These are phyloP conservation scores for Pseudoperonospora humuli DNA, from an alignment of 352 stramenopile species.

Conservation along the genomic window DNA sequence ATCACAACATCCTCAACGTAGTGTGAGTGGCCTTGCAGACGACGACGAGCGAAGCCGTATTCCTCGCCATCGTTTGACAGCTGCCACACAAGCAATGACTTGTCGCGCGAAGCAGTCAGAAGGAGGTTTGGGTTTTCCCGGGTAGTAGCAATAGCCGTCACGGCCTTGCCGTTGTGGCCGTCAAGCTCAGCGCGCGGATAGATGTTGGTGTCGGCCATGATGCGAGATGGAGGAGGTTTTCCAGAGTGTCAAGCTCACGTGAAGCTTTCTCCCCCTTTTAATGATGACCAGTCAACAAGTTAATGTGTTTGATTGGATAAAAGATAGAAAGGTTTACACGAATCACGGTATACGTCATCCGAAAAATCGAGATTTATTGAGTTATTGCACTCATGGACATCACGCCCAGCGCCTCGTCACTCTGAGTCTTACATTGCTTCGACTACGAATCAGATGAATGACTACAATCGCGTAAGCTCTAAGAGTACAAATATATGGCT, in stretches of 20 bases:
- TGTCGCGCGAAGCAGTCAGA: constrained; percentile 97
- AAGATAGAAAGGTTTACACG: background rate
- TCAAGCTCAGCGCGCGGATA: constrained; percentile 84
- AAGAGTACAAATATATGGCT: too few species aligned
- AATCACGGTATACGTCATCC: too few species aligned
- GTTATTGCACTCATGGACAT: too few species aligned
- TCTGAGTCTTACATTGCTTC: too few species aligned
- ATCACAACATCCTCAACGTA: constrained; percentile 99
- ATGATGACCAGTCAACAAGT: background rate
- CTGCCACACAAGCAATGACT: constrained; percentile 87
- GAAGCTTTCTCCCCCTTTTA: background rate
- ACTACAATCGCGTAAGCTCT: too few species aligned
- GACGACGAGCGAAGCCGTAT: constrained; percentile 96
- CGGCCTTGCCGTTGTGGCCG: constrained; percentile 86
- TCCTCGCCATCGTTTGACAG: constrained; percentile 93
- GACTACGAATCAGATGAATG: too few species aligned
- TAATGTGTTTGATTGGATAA: background rate
- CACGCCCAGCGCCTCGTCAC: too few species aligned
- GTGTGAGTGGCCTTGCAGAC: constrained; percentile 98
- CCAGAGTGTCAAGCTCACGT: constrained; percentile 16
- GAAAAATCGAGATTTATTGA: too few species aligned
- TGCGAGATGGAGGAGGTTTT: constrained; percentile 20
- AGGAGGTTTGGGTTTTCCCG: constrained; percentile 99
- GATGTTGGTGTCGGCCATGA: constrained; percentile 79
- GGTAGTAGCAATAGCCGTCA: constrained; percentile 95